phyloP scores from a whole-genome alignment of 805 yeast genomes.

The Lipomyces yamanashiensis region DNA sequence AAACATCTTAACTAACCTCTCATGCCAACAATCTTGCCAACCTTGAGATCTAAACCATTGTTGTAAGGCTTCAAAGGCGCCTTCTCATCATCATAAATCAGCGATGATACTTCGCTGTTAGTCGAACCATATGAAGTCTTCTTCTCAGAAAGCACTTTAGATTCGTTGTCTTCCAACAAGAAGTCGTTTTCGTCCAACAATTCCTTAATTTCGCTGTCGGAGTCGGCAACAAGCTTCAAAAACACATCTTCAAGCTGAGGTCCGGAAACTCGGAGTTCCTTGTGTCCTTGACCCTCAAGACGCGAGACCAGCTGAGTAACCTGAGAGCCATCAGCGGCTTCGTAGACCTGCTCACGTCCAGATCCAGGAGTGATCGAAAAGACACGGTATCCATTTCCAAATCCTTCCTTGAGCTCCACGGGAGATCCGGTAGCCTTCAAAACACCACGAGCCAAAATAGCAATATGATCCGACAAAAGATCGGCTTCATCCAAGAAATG shows the following conservation, averaged over 20 bases:
- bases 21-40: slow-evolving; percentile 31
- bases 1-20: slow-evolving; percentile 14
- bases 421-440: slow-evolving; percentile 45
- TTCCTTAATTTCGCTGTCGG: slow-evolving; percentile 34
- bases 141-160: slow-evolving; percentile 31
- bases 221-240: slow-evolving; percentile 42
- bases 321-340: slow-evolving; percentile 36
- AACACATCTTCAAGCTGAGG: slow-evolving; percentile 47
- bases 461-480: slow-evolving; percentile 45
- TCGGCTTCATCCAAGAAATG: slow-evolving; percentile 49
- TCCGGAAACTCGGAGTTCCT: slow-evolving; percentile 43
- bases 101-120: slow-evolving; percentile 8
- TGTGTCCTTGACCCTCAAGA: slow-evolving; percentile 37
- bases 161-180: slow-evolving; percentile 19
- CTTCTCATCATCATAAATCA: slow-evolving; percentile 16
- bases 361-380: slow-evolving; percentile 39
- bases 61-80: slow-evolving; percentile 11
- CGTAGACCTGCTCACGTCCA: slow-evolving; percentile 41
- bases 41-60: slow-evolving; percentile 32
- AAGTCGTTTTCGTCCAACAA: slow-evolving; percentile 31
- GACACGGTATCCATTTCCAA: slow-evolving; percentile 45
- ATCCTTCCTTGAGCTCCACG: slow-evolving; percentile 43
- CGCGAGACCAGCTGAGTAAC: slow-evolving; percentile 39
- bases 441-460: slow-evolving; percentile 44
- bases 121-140: slow-evolving; percentile 26